Evolutionary conservation across 306 rosid genomes (phyloP), one percentile per base, ranked within the genome.

Genomic region (Sicyos edulis): DNA sequence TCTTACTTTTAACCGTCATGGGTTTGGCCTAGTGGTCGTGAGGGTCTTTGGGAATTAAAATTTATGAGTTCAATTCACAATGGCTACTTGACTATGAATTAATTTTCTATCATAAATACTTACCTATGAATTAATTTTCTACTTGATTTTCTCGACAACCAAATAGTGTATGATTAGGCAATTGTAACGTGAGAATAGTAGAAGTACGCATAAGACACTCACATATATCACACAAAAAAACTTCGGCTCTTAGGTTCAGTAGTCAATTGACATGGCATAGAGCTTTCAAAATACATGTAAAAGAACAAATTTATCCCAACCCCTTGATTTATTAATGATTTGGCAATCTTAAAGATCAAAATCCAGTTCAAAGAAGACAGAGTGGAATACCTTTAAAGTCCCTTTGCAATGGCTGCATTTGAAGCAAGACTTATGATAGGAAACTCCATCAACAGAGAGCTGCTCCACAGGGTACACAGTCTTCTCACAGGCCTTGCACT

Each of bases 381-480:
- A 73, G 49, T 17, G 74, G 34, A 5, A 75, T 34, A 90, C 98
- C 98, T 92, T 92, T 49, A 92, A 77, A 21, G 98, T 92, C 73
- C 96, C 98, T 81, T 92, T 92, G 90, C 96, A 92, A 69, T 92
- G 98, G 82, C 90, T 78, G 82, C 98, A 90, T 74, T 93, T 90
- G 85, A 92, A 92, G 83, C 98, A 92, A 76, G 93, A 85, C 84
- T 92, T 92, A 54, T 92, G 98, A 65, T 86, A 92, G 74, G 86
- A 74, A 82, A 89, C 54, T 49, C 96, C 98, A 89, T 92, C 97
- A 16, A 92, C 96, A 14, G 96, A 92, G 50, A 92, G 83, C 82
- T 89, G 90, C 83, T 92, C 97, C 54, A 92, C 95, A 0, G 96
- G 97, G 62, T 92, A 92, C 14, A 92, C 97, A 26, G 96, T 92